Base-by-base conservation (phyloP, 2,329 filamentous ascomycete genomes). In the Tolypocladium paradoxum region DNA sequence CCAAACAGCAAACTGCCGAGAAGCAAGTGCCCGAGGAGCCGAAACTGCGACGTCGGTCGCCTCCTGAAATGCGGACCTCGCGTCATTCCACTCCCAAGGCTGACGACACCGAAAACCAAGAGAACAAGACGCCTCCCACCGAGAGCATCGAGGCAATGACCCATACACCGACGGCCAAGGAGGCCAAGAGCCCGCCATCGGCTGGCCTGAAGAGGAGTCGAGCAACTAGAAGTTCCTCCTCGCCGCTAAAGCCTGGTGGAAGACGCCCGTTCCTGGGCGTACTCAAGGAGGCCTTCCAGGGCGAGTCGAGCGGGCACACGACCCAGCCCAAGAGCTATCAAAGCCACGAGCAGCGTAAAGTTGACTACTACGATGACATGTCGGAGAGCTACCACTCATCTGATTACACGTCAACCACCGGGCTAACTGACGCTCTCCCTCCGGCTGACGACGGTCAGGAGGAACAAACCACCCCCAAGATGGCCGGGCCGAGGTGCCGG, bases 261-360 rank as follows among this genome's bases (percentile, higher is more conserved):
- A 82, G 77, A 61, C 73, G 72, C 36, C 77, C 76, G 0, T 72
- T 85, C 52, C 74, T 82, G 24, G 82, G 83, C 40, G 75, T 76
- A 47, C 66, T 85, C 9, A 79, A 78, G 52, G 81, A 82, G 55
- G 82, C 81, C 4, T 85, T 85, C 60, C 76, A 76, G 38, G 82
- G 82, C 33, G 81, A 85, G 62, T 84, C 82, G 2, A 73, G 66
- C 3, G 71, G 71, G 11, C 70, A 76, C 54, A 68, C 69, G 22
- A 67, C 74, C 6, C 70, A 71, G 16, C 72, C 75, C 1, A 70
- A 70, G 55, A 69, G 72, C 29, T 80, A 80, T 55, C 72, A 76
- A 37, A 77, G 73, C 50, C 73, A 69, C 33, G 72, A 77, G 54
- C 70, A 76, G 50, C 67, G 69, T 4, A 61, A 59, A 11, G 55